Conservation (phyloP, 495 filamentous ascomycete genomes). For the Hypoxylon perforatum region DNA sequence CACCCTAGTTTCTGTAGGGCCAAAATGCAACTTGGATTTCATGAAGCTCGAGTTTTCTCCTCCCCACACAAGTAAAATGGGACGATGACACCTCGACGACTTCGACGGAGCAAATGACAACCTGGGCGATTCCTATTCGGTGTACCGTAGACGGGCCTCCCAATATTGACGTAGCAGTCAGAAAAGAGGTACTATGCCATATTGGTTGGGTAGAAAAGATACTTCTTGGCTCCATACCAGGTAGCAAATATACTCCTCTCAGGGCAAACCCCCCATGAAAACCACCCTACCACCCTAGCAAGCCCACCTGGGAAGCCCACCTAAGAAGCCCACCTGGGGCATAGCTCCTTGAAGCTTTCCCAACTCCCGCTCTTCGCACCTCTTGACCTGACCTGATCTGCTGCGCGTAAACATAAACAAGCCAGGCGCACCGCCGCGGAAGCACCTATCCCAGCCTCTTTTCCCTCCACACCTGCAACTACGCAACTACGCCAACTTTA, state of each 20-base stretch:
- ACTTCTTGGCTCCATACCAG: neutral
- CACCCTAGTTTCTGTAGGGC: conserved; percentile 6
- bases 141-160: conserved; percentile 13
- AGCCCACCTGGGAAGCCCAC: no score
- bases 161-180: conserved; percentile 20
- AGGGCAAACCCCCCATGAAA: neutral
- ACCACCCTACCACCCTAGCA: neutral
- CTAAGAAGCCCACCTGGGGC: neutral
- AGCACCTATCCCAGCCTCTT: conserved; percentile 25
- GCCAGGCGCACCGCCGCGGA: conserved; percentile 25
- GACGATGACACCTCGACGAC: conserved; percentile 27
- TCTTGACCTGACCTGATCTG: no score
- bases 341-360: neutral
- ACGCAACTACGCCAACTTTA: conserved; percentile 4
- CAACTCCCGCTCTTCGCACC: conserved; percentile 7
- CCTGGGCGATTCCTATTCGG: conserved; percentile 19
- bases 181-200: neutral
- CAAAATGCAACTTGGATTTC: neutral
- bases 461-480: conserved; percentile 17
- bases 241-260: neutral
- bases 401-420: conserved; percentile 47
- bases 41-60: conserved; percentile 11
- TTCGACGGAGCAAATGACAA: conserved; percentile 23
- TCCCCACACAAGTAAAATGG: conserved; percentile 33
- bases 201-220: neutral